Percentiles rank a stretch among this genome's conserved stretches.
Evolutionary conservation across 2,329 filamentous ascomycete genomes (phyloP).

Genomic region (Sporothrix schenckii): DNA sequence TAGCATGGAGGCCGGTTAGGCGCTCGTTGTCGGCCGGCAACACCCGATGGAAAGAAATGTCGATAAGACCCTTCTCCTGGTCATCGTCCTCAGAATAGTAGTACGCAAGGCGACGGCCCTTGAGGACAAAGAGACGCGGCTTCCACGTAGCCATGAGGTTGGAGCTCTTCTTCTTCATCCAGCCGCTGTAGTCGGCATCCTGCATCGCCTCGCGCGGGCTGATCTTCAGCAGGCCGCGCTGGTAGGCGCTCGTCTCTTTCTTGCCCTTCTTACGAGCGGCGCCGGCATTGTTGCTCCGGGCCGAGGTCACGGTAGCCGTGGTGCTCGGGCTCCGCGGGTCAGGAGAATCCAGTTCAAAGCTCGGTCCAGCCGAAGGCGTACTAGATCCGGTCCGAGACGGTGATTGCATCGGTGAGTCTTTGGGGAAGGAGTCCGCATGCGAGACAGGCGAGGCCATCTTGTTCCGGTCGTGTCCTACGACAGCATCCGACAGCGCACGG

Average conservation of each 20-base stretch:
- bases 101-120: slow-evolving; percentile 87
- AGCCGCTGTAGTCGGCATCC: slow-evolving; percentile 89
- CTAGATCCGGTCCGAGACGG: slow-evolving; percentile 77
- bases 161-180: slow-evolving; percentile 99
- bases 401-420: slow-evolving; percentile 61
- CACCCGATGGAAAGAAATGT: slow-evolving; percentile 97
- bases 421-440: slow-evolving; percentile 54
- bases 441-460: slow-evolving; percentile 56
- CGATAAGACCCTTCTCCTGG: slow-evolving; percentile 92
- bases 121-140: slow-evolving; percentile 89
- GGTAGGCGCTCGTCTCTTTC: slow-evolving; percentile 94
- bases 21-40: slow-evolving; percentile 90
- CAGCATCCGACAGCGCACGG: slow-evolving; percentile 80
- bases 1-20: slow-evolving; percentile 86
- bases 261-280: slow-evolving; percentile 71
- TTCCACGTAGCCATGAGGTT: slow-evolving; percentile 99
- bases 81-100: slow-evolving; percentile 94
- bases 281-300: slow-evolving; percentile 44
- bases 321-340: slow-evolving; percentile 63
- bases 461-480: slow-evolving; percentile 56
- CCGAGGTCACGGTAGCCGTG: slow-evolving; percentile 52
- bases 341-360: slow-evolving; percentile 78
- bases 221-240: slow-evolving; percentile 79
- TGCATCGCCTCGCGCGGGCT: slow-evolving; percentile 80
- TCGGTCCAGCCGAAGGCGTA: slow-evolving; percentile 65